Evolutionary conservation across 495 filamentous ascomycete genomes (phyloP).

Genomic region (Talaromyces trachyspermus): DNA sequence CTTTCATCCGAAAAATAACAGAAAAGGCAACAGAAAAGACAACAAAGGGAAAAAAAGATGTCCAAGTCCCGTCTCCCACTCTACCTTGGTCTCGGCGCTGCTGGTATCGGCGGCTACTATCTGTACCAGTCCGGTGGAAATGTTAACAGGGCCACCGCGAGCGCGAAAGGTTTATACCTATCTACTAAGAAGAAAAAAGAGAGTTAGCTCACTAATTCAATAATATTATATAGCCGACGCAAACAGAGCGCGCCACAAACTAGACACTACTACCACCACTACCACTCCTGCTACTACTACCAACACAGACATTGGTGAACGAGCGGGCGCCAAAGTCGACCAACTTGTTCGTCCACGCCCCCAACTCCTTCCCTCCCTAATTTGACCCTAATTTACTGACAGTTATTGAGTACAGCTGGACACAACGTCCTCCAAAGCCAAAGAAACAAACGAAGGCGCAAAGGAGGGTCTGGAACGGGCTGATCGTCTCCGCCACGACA

Average conservation of each 20-base stretch:
- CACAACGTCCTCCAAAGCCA: constrained; percentile 51
- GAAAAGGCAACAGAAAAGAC: too few relatives aligned
- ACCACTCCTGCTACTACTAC: constrained; percentile 42
- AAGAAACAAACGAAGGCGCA: constrained; percentile 52
- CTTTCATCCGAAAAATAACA: too few relatives aligned
- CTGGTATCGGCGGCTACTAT: constrained; percentile 76
- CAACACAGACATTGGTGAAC: constrained; percentile 41
- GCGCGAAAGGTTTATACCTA: constrained; percentile 85
- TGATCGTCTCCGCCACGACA: constrained; percentile 47
- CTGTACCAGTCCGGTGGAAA: constrained; percentile 81
- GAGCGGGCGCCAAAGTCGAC: constrained; percentile 49
- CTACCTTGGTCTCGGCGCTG: constrained; percentile 54
- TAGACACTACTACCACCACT: constrained; percentile 42
- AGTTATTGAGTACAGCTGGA: constrained; percentile 41
- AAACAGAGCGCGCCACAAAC: constrained; percentile 55
- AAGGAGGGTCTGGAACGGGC: constrained; percentile 61
- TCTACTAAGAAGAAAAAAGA: too few relatives aligned
- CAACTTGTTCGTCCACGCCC: constrained; percentile 39
- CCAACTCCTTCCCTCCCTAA: constrained; percentile 1
- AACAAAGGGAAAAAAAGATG: too few relatives aligned
- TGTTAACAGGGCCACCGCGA: constrained; percentile 71
- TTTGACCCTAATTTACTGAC: constrained; percentile 7
- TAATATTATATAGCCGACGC: constrained; percentile 44
- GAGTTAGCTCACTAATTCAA: too few relatives aligned
- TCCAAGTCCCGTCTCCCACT: constrained; percentile 47